Percentiles rank a stretch among this genome's conserved stretches.
phyloP scores from a whole-genome alignment of 257 asterid genomes.

The Nicotiana sylvestris region DNA sequence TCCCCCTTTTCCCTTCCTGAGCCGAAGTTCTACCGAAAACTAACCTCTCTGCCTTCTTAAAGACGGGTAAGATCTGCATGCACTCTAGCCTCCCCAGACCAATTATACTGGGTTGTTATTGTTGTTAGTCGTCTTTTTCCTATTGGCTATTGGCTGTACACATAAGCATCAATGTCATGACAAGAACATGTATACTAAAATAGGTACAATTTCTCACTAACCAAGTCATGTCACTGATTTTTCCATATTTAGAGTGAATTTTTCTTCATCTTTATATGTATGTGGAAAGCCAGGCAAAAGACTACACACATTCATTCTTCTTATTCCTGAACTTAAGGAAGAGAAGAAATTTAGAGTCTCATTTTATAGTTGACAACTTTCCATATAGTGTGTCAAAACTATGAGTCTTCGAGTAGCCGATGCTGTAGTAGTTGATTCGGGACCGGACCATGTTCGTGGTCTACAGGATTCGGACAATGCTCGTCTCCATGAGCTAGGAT shows the following conservation, averaged over 20 bases:
- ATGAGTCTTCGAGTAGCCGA: neutral
- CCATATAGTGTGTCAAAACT: neutral
- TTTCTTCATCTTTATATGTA: neutral
- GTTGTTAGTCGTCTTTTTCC: no score
- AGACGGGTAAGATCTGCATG: no score
- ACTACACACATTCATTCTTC: neutral
- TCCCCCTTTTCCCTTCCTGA: no score
- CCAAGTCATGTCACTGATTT: neutral
- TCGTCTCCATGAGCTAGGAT: conserved; percentile 50
- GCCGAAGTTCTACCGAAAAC: no score
- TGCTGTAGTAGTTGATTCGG: neutral
- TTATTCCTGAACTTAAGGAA: neutral
- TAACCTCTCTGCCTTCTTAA: no score
- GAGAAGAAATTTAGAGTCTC: neutral
- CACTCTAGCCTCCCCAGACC: no score
- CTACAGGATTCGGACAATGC: conserved; percentile 33
- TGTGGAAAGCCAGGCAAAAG: neutral
- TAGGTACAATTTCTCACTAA: neutral
- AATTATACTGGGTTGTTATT: no score
- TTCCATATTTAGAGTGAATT: neutral
- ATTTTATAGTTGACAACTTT: neutral
- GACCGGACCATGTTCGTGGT: neutral
- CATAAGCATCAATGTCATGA: neutral
- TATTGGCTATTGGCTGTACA: neutral
- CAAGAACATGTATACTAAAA: neutral